Percentiles rank a stretch among this genome's conserved stretches.
Evolutionary conservation across 2,329 filamentous ascomycete species (phyloP).

Genomic region (Phoma herbarum): DNA sequence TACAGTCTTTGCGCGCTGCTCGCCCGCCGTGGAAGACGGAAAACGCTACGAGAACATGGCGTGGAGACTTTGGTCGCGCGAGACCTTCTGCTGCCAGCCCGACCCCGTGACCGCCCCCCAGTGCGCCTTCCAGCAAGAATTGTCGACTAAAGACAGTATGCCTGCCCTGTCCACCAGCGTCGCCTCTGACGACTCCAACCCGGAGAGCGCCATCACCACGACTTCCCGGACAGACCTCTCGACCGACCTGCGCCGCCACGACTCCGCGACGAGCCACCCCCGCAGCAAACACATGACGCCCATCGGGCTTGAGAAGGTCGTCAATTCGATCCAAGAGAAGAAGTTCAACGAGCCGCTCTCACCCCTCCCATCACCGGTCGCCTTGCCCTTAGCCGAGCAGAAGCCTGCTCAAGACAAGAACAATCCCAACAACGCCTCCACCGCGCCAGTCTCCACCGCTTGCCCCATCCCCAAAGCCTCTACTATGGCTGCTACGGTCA

Average conservation of each 20-base stretch:
- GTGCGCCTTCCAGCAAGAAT: constrained; percentile 45
- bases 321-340: constrained; percentile 88
- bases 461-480: constrained; percentile 40
- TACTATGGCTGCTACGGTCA: constrained; percentile 24
- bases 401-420: neutral
- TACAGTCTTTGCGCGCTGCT: constrained; percentile 90
- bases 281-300: constrained; percentile 91
- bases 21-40: constrained; percentile 92
- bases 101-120: constrained; percentile 54
- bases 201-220: constrained; percentile 49
- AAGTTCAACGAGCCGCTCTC: constrained; percentile 69
- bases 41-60: constrained; percentile 90
- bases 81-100: constrained; percentile 86
- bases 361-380: constrained; percentile 55
- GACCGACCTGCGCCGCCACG: constrained; percentile 67
- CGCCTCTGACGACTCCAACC: constrained; percentile 55
- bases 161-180: constrained; percentile 59
- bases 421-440: no score
- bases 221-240: constrained; percentile 64
- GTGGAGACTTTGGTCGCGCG: constrained; percentile 94
- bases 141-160: constrained; percentile 40
- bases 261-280: constrained; percentile 74
- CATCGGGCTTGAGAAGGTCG: constrained; percentile 91
- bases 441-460: constrained; percentile 55
- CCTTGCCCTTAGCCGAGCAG: constrained; percentile 26